Evolutionary conservation across 208 protist species (phyloP).

Genomic region (Trypanosoma scelopori): DNA sequence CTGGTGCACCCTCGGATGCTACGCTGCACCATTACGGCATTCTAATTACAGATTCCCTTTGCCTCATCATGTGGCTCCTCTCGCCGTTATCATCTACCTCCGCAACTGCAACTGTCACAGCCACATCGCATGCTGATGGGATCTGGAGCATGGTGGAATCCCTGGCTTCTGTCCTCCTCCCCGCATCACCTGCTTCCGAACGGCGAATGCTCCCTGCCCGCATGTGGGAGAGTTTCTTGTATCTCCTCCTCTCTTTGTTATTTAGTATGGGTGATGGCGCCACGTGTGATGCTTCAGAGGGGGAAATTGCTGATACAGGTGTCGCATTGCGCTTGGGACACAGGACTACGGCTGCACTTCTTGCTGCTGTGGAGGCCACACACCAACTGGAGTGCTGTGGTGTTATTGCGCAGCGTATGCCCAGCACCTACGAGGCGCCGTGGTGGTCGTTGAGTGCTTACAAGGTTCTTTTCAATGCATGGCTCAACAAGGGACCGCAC

Average conservation of each 20-base stretch:
- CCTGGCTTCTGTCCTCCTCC: conserved; percentile 7
- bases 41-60: conserved; percentile 3
- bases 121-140: background rate
- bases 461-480: conserved; percentile 19
- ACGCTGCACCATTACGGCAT: conserved; percentile 9
- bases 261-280: background rate
- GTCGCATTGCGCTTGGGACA: background rate
- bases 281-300: no score
- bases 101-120: background rate
- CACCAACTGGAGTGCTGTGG: conserved; percentile 18
- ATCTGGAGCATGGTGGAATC: conserved; percentile 1
- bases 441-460: background rate
- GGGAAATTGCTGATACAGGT: background rate
- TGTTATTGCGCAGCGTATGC: conserved; percentile 17
- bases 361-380: conserved; percentile 15
- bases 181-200: background rate
- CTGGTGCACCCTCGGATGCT: background rate
- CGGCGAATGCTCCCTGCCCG: background rate
- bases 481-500: background rate
- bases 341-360: conserved; percentile 7
- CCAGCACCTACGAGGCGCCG: background rate
- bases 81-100: no score
- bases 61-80: conserved; percentile 13
- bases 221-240: conserved; percentile 19
- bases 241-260: conserved; percentile 8